These are phyloP conservation scores for Umbelopsis sp. DNA, from an alignment of 192 early-diverging fungal genomes.

Conservation along the genomic window DNA sequence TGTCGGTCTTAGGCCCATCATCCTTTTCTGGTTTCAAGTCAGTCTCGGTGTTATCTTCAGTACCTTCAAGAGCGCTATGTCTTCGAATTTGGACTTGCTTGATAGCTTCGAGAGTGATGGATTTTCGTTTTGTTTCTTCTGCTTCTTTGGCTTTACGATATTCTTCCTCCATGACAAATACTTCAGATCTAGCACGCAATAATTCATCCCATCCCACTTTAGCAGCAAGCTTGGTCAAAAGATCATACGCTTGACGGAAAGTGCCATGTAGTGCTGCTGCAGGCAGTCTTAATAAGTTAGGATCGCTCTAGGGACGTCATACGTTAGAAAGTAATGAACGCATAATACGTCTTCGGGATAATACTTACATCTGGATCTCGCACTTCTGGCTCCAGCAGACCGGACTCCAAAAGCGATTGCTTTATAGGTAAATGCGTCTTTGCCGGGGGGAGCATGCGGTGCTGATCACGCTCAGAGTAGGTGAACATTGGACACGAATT, in stretches of 20 bases:
- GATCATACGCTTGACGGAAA: constrained; percentile 84
- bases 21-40: constrained; percentile 27
- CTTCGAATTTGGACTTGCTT: constrained; percentile 36
- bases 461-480: constrained; percentile 82
- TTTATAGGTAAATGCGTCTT: constrained; percentile 89
- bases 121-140: constrained; percentile 61
- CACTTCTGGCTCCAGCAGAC: constrained; percentile 60
- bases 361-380: constrained; percentile 54
- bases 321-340: background rate
- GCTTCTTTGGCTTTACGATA: constrained; percentile 77
- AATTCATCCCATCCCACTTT: constrained; percentile 98
- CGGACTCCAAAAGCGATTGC: constrained; percentile 65
- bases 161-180: constrained; percentile 99
- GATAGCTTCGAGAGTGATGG: background rate
- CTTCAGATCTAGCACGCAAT: constrained; percentile 78
- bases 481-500: constrained; percentile 99
- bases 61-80: constrained; percentile 13
- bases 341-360: background rate
- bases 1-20: constrained; percentile 12
- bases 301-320: constrained; percentile 44
- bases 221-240: constrained; percentile 78
- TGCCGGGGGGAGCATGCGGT: constrained; percentile 87
- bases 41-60: constrained; percentile 33
- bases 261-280: constrained; percentile 92
- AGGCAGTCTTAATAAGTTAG: constrained; percentile 80